Base-by-base conservation (phyloP, 2,329 filamentous ascomycete genomes). In the Botrytis deweyae region DNA sequence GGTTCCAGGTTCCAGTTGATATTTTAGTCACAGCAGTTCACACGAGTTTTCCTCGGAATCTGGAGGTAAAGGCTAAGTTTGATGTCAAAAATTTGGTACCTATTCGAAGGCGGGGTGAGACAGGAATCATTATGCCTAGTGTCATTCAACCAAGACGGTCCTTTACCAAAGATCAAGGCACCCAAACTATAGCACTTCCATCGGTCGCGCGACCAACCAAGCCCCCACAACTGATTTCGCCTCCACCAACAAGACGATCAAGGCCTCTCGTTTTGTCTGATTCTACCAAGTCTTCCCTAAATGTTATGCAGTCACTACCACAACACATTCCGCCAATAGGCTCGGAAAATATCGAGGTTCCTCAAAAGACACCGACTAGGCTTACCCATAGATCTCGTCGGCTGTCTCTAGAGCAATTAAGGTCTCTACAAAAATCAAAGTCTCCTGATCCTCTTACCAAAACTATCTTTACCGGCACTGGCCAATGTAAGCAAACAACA, bases 1-100 rank as follows among this genome's bases (percentile, higher is more conserved):
- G 70, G 4, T 72, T 72, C 36, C 18, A 38, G 36, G 52, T 72
- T 74, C 85, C 87, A n/a, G 91, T 92, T 0, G 85, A 95, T 0
- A 81, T 87, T 2, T 79, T 97, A 2, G 89, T 94, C 36, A 82
- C 84, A 10, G 76, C 81, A 7, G 12, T 33, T 9, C 40, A 62
- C 58, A 62, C 72, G 6, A 52, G 40, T 16, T 64, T 73, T 25
- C 67, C 72, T 29, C 38, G 64, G 22, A 6, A n/a, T 22, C 63
- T 72, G 12, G 10, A 66, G 9, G 61, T 66, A 5, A 61, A 18
- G 3, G 71, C 49, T 29, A 55, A 65, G 38, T 40, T 73, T 18
- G 25, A 64, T 40, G 14, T 44, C n/a, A 69, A 38, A 1, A n/a
- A 42, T 12, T 6, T 72, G 9, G 16, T 66, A 22, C 70, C 70